A percentile compares a stretch with the other conserved stretches of the same genome.
phyloP scores from a whole-genome alignment of 129 eudicot species.

The Smallanthus sonchifolius region DNA sequence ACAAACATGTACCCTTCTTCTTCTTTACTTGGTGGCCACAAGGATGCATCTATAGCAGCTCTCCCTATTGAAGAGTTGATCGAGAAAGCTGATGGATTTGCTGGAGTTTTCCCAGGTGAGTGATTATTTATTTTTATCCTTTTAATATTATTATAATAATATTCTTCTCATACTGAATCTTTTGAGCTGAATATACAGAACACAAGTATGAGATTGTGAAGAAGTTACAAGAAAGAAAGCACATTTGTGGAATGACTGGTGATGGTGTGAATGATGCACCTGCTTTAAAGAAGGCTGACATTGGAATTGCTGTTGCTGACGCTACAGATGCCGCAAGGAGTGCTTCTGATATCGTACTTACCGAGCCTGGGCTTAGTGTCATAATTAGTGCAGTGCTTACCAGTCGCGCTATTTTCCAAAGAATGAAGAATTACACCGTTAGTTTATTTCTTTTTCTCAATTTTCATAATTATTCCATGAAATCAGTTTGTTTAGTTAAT shows the following conservation, averaged over 20 bases:
- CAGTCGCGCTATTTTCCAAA: constrained; percentile 84
- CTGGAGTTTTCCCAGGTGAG: constrained; percentile 85
- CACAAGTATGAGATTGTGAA: constrained; percentile 87
- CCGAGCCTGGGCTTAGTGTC: constrained; percentile 86
- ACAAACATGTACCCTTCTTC: constrained; percentile 87
- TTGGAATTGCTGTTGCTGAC: constrained; percentile 86
- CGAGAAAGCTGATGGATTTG: constrained; percentile 93
- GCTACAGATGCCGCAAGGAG: constrained; percentile 92
- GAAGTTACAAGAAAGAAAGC: constrained; percentile 84
- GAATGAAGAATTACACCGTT: constrained; percentile 89
- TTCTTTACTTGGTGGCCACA: constrained; percentile 77
- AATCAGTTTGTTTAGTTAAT: neutral
- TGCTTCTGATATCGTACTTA: constrained; percentile 88
- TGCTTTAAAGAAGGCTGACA: constrained; percentile 81
- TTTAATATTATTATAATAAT: neutral
- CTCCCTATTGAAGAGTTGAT: constrained; percentile 79
- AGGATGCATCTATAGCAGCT: constrained; percentile 75
- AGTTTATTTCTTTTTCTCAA: constrained; percentile 11
- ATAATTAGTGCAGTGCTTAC: constrained; percentile 87
- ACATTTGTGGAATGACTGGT: constrained; percentile 89
- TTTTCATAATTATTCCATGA: too few relatives aligned
- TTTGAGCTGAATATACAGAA: constrained; percentile 37
- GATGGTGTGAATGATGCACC: constrained; percentile 97
- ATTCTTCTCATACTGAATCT: neutral
- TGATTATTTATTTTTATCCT: neutral